Conservation (phyloP, 345 rosid genomes). For the Populus simonii region DNA sequence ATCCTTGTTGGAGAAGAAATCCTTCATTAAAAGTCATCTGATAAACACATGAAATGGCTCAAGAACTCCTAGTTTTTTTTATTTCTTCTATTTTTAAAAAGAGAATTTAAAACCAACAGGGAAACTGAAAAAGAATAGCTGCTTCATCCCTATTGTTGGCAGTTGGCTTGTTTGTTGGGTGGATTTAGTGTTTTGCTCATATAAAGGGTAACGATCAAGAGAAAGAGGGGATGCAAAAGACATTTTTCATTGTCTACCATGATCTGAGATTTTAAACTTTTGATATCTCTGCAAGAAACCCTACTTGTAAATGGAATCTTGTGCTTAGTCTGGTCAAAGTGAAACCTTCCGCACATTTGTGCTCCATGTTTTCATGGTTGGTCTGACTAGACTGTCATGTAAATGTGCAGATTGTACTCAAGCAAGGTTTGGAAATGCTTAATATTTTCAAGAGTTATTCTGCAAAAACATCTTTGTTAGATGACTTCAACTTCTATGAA, state of each 20-base stretch:
- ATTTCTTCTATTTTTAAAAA: no score
- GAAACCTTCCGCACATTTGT: not conserved
- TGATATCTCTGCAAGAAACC: not conserved
- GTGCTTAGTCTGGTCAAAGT: not conserved
- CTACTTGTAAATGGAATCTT: not conserved
- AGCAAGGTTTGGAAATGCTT: slow-evolving; percentile 70
- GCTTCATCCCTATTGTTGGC: not conserved
- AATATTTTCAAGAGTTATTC: slow-evolving; percentile 53
- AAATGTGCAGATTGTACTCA: slow-evolving; percentile 44
- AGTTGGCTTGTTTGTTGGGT: not conserved
- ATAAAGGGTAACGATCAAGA: not conserved
- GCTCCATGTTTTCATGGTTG: not conserved
- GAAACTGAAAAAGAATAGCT: not conserved
- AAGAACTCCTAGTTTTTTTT: not conserved
- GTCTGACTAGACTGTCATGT: not conserved
- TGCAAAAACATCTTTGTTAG: slow-evolving; percentile 48
- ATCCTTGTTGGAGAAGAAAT: not conserved
- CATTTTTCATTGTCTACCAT: not conserved
- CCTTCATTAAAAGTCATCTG: not conserved
- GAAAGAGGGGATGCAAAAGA: not conserved
- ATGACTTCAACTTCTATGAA: slow-evolving; percentile 70
- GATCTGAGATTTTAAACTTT: not conserved
- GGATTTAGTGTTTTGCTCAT: not conserved
- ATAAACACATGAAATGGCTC: not conserved
- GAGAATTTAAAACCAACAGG: not conserved